A percentile compares a stretch with the other conserved stretches of the same genome.
Conservation (phyloP, 2,329 filamentous ascomycete species). For the Colletotrichum cereale region DNA sequence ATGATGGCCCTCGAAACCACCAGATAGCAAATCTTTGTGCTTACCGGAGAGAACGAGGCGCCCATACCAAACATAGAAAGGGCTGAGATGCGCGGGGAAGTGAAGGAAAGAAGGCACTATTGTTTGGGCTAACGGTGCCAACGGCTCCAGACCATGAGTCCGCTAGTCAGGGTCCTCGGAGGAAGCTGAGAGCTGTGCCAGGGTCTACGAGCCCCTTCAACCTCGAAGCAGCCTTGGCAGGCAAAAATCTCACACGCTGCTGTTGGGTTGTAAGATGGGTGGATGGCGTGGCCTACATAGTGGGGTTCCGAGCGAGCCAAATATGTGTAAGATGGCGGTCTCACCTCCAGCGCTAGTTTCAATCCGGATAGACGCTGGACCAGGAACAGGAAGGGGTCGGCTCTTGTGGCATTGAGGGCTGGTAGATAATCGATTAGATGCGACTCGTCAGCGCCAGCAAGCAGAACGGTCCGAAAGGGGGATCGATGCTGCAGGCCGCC, state of each 20-base stretch:
- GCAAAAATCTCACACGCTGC: background rate
- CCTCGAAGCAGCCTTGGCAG: background rate
- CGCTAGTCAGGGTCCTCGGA: background rate
- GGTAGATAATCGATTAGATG: background rate
- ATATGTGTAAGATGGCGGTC: constrained; percentile 1
- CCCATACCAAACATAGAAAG: background rate
- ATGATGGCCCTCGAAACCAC: too few relatives aligned
- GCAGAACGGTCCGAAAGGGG: background rate
- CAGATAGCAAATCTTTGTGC: background rate
- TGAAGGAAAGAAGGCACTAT: background rate
- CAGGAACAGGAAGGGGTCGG: background rate
- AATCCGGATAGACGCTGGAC: background rate
- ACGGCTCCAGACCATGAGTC: background rate
- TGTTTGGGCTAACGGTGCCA: constrained; percentile 2
- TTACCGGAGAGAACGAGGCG: background rate
- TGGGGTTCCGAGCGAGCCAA: background rate
- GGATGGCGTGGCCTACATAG: background rate
- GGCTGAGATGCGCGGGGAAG: background rate
- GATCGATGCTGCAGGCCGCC: background rate
- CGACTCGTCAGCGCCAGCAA: background rate
- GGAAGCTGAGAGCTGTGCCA: background rate
- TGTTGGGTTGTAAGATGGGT: background rate
- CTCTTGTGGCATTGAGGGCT: background rate
- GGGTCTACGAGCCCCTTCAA: background rate
- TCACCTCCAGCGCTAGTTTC: constrained; percentile 12